These are phyloP conservation scores for Selenicereus undatus DNA, from an alignment of 148 eudicot genomes.

Conservation along the genomic window DNA sequence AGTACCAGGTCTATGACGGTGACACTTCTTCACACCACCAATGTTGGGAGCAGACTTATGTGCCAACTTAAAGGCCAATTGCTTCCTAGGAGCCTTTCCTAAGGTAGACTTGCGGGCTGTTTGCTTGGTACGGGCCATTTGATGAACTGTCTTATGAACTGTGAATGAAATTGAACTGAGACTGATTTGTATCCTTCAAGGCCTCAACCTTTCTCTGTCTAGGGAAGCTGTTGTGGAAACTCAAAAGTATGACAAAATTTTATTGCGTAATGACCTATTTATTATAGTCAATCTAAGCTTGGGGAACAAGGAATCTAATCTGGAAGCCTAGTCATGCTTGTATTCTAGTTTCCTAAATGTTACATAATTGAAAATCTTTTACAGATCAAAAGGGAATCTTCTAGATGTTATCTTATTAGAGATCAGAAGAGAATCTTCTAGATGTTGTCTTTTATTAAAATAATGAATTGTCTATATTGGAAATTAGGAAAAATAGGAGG, in stretches of 20 bases:
- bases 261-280: not conserved
- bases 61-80: not conserved
- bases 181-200: not conserved
- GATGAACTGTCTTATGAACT: not conserved
- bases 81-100: constrained; percentile 4
- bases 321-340: not conserved
- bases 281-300: not conserved
- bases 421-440: not conserved
- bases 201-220: not conserved
- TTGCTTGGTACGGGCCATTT: constrained; percentile 9
- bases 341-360: not conserved
- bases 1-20: constrained; percentile 61
- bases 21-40: constrained; percentile 52
- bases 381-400: not conserved
- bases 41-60: constrained; percentile 6
- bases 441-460: not conserved
- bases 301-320: not conserved
- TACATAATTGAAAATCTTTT: not conserved
- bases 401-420: not conserved
- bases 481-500: too few relatives aligned
- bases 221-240: not conserved
- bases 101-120: constrained; percentile 4
- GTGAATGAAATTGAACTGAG: not conserved
- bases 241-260: not conserved
- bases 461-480: not conserved